Base-by-base conservation (phyloP, 75 land plant genomes). In the Pinus tabuliformis region DNA sequence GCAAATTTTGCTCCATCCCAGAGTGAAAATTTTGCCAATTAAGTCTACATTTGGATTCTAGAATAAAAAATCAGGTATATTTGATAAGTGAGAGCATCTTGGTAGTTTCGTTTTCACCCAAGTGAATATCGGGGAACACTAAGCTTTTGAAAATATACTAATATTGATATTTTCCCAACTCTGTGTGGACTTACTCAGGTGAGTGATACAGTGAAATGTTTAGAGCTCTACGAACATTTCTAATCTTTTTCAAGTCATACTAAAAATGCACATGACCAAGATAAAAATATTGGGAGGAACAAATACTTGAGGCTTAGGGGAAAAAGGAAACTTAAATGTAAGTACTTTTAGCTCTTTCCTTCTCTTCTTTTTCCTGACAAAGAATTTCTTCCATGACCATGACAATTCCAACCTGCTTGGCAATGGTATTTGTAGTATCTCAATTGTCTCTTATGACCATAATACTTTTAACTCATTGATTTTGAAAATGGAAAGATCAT, bases 381-480 rank as follows among this genome's bases (percentile, higher is more conserved):
- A 82, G 82, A 3, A 88, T 84, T 81, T 97, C 96, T 17, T 93
- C 98, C 76, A 84, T 78, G n/a, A 92, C 86, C 42, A 58, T 76
- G 14, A 83, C 82, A 30, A 89, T 90, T 18, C 95, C 95, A 78
- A 86, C 91, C 80, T 84, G 89, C 59, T 75, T 83, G 33, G 92
- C 92, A 58, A 94, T 82, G 3, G 97, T 87, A 24, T 68, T 78
- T 62, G 94, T 94, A 56, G 94, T 94, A 26, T 90, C 87, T 90
- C 82, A 91, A 76, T 91, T 91, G 77, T 94, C 94, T 18, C 94
- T 91, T 72, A 93, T 91, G 28, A 93, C 87, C 90, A 91, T 84
- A 62, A 91, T 79, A 75, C 83, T 91, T 56, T 81, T 80, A n/a
- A 93, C 76, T 22, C 75, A 77, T 91, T 87, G 86, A 1, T 90